These are phyloP conservation scores for Boechera retrofracta DNA, from an alignment of 345 rosid species.

Conservation along the genomic window DNA sequence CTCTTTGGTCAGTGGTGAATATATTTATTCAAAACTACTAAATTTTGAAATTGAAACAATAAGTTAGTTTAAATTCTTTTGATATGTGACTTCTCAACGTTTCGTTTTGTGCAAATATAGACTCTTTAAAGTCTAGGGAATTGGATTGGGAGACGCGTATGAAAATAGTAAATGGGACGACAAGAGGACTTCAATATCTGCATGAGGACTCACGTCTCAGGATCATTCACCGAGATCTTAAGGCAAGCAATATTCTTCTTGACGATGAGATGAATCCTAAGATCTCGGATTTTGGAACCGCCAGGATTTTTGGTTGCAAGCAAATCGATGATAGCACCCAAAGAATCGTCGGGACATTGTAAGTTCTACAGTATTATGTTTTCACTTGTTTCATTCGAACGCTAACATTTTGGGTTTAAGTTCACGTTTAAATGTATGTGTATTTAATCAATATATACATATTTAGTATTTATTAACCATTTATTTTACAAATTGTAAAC, in stretches of 20 bases:
- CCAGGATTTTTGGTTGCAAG: background rate
- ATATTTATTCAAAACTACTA: background rate
- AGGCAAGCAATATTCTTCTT: slow-evolving; percentile 4
- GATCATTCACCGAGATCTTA: slow-evolving; percentile 25
- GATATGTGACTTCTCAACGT: background rate
- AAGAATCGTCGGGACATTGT: background rate
- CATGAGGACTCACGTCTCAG: slow-evolving; percentile 6
- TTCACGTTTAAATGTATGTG: no score
- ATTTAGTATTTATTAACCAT: no score
- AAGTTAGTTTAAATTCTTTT: background rate
- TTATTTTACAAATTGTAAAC: no score
- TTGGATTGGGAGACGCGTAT: slow-evolving; percentile 19
- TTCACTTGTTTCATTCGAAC: background rate
- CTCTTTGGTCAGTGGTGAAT: slow-evolving; percentile 15
- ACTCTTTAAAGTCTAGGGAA: background rate
- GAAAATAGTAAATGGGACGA: background rate
- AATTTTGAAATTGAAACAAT: background rate
- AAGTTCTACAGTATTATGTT: background rate
- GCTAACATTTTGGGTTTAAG: background rate
- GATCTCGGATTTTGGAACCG: background rate
- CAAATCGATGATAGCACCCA: background rate
- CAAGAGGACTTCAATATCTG: slow-evolving; percentile 23
- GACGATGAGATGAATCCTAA: slow-evolving; percentile 12
- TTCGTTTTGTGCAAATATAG: background rate
- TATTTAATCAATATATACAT: no score